Evolutionary conservation across 1,139 yeast species (phyloP), one percentile per base, ranked within the genome.

Genomic region (Suhomyces panamericanus): DNA sequence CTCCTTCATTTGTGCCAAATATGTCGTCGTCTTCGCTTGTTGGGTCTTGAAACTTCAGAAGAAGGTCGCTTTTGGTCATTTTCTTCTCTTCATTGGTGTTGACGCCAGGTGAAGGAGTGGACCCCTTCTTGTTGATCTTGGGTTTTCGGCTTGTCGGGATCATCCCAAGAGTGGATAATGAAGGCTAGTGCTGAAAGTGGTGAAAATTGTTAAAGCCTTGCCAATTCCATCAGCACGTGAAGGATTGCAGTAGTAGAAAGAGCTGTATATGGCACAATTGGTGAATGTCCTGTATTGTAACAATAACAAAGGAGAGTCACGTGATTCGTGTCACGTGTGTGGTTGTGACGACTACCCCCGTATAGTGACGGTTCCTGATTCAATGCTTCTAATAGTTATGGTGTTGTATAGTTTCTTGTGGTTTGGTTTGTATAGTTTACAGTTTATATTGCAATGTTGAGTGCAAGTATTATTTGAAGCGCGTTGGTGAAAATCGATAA

Each of bases 11-110:
- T 16, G 52, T 61, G 2, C 71, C 72, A 55, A 68, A 67, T 26
- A 67, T 61, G 38, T 67, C 69, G 43, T 66, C 67, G 20, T 50
- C 36, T 32, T 59, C 63, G 34, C 56, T 56, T 39, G 54, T 53
- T 14, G 60, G 43, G 27, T 53, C 57, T 32, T 49, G 55, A 30
- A 42, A 54, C 37, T 46, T 49, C 44, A 35, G 48, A 12, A 54
- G 48, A 11, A 53, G 39, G 28, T 53, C 56, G 13, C 35, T 43
- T 39, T 54, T 54, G 32, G 34, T 36, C 26, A 43, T 26, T 26
- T 34, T 38, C 15, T 32, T 16, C 4, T 30, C 39, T 17, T 46
- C 44, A 26, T 38, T 35, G 31, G 42, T 26, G 44, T 32, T 42
- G 33, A 50, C 42, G 24, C 56, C 51, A 20, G 54, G 52, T 3